phyloP scores from a whole-genome alignment of 1,284 basidiomycete species.

The Erythrobasidium hasegawianum region DNA sequence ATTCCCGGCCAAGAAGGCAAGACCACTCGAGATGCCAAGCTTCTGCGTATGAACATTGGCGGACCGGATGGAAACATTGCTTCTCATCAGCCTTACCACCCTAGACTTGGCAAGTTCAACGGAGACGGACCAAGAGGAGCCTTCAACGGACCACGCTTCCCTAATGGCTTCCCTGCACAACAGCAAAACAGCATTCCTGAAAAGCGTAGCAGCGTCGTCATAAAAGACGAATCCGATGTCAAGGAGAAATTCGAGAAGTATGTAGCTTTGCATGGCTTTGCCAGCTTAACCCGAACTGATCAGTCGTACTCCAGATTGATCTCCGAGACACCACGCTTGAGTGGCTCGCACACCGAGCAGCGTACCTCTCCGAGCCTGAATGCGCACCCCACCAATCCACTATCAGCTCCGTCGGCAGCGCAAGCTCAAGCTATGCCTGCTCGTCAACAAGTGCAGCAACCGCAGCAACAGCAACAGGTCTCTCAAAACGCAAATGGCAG shows the following conservation, averaged over 20 bases:
- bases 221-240: not conserved
- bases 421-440: too few relatives aligned
- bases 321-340: constrained; percentile 18
- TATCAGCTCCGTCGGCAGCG: too few relatives aligned
- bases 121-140: not conserved
- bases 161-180: constrained; percentile 21
- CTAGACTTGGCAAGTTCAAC: constrained; percentile 1
- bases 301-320: constrained; percentile 11
- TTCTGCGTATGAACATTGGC: constrained; percentile 22
- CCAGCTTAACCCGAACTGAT: not conserved
- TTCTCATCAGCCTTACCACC: not conserved
- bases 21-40: constrained; percentile 23
- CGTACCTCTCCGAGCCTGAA: too few relatives aligned
- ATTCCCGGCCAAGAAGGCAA: constrained; percentile 5
- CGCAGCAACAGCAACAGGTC: too few relatives aligned
- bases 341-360: not conserved
- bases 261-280: not conserved
- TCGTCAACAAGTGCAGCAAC: too few relatives aligned
- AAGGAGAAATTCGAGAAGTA: constrained; percentile 4
- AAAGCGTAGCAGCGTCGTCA: not conserved
- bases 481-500: too few relatives aligned
- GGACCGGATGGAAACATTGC: constrained; percentile 16
- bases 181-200: too few relatives aligned
- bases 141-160: not conserved
- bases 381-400: too few relatives aligned